These are phyloP conservation scores for Boletus bicolor DNA, from an alignment of 768 basidiomycete genomes.

Conservation along the genomic window DNA sequence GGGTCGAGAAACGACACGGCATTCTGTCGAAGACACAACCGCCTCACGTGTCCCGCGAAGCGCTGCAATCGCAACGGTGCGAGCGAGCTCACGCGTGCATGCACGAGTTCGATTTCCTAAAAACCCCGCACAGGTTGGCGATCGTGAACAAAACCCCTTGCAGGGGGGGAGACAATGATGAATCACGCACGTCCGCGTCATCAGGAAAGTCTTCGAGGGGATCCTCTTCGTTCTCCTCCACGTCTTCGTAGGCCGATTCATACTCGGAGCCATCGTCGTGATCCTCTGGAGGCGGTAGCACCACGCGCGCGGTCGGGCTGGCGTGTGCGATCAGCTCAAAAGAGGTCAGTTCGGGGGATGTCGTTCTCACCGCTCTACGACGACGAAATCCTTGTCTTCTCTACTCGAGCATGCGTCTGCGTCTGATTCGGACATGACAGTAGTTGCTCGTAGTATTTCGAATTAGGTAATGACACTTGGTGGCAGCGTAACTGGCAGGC, in stretches of 20 bases:
- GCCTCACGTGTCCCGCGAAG: conserved; percentile 66
- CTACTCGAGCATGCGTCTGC: conserved; percentile 4
- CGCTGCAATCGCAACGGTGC: conserved; percentile 65
- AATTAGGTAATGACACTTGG: conserved; percentile 8
- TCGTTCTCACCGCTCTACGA: conserved; percentile 23
- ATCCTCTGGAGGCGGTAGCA: conserved; percentile 37
- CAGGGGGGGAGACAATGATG: neutral
- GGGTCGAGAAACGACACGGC: conserved; percentile 70
- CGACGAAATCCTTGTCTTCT: conserved; percentile 23
- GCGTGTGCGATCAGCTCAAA: conserved; percentile 1
- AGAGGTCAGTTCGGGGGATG: neutral
- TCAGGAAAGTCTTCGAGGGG: conserved; percentile 78
- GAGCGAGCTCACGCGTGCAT: conserved; percentile 71
- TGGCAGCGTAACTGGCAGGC: neutral
- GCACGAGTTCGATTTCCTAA: conserved; percentile 85
- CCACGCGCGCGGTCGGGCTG: conserved; percentile 44
- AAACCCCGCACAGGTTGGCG: neutral
- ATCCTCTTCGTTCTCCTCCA: conserved; percentile 54
- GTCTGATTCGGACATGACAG: conserved; percentile 24
- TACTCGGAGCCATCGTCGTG: conserved; percentile 33
- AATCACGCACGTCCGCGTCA: conserved; percentile 67
- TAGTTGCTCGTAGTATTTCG: neutral
- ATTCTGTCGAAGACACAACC: conserved; percentile 86
- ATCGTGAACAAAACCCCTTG: neutral
- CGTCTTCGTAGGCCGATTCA: conserved; percentile 42